phyloP scores from a whole-genome alignment of 306 rosid genomes.

The Dryas octopetala region DNA sequence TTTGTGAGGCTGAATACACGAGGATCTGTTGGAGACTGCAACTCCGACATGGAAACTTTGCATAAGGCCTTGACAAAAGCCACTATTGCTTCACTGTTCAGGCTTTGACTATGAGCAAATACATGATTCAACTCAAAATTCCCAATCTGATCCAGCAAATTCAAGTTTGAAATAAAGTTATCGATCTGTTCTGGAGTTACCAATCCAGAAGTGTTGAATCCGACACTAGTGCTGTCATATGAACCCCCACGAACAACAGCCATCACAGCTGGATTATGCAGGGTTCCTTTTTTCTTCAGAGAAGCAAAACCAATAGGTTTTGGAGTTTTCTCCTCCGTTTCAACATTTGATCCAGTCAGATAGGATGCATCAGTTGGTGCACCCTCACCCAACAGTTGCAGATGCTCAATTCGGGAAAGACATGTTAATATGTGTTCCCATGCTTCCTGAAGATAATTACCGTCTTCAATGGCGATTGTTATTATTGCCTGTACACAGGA shows the following conservation, averaged over 20 bases:
- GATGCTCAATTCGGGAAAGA: conserved; percentile 96
- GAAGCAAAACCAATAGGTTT: conserved; percentile 65
- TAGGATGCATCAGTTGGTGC: conserved; percentile 92
- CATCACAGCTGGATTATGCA: conserved; percentile 89
- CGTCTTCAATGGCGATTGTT: conserved; percentile 93
- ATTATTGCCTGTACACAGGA: conserved; percentile 69
- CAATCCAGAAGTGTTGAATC: conserved; percentile 69
- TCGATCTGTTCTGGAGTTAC: conserved; percentile 90
- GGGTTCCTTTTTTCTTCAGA: conserved; percentile 78
- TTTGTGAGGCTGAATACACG: conserved; percentile 99
- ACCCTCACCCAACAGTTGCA: conserved; percentile 96
- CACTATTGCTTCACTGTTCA: conserved; percentile 97
- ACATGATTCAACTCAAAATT: conserved; percentile 96
- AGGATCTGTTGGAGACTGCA: conserved; percentile 99
- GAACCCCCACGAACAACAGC: conserved; percentile 99
- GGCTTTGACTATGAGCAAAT: conserved; percentile 96
- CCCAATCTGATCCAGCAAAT: conserved; percentile 95
- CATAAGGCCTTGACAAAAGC: conserved; percentile 96
- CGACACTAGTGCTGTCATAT: conserved; percentile 82
- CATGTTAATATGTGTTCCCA: conserved; percentile 99
- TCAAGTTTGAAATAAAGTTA: conserved; percentile 81
- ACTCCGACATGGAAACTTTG: conserved; percentile 87
- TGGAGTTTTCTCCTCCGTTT: conserved; percentile 65
- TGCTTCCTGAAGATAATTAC: conserved; percentile 88
- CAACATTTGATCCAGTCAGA: conserved; percentile 65